Evolutionary conservation across 2,329 filamentous ascomycete species (phyloP).

Genomic region (Xylaria sp.): DNA sequence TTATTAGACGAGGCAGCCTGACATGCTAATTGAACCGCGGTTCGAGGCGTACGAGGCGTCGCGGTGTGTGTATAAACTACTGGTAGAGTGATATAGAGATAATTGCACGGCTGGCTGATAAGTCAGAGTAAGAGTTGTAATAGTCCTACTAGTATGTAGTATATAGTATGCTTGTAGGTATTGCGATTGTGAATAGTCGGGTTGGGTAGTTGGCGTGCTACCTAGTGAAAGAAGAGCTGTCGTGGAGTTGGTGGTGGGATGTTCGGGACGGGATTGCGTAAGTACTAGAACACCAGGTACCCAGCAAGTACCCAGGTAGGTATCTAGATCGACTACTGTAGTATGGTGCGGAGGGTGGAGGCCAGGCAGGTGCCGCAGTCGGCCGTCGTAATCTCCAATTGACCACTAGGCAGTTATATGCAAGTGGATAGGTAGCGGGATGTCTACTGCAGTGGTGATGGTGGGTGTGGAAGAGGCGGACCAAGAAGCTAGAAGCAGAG

Average conservation of each 20-base stretch:
- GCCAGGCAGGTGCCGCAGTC: slow-evolving; percentile 6
- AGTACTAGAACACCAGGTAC: neutral
- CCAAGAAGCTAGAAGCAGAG: neutral
- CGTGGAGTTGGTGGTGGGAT: slow-evolving; percentile 22
- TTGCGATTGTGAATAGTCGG: neutral
- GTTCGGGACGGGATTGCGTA: slow-evolving; percentile 19
- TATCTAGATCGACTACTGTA: slow-evolving; percentile 6
- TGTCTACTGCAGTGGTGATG: neutral
- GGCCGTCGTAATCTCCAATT: slow-evolving; percentile 23
- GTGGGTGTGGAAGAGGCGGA: neutral
- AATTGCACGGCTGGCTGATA: slow-evolving; percentile 1
- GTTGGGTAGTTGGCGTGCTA: neutral
- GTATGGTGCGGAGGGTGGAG: slow-evolving; percentile 3
- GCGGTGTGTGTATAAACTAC: neutral
- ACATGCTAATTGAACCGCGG: slow-evolving; percentile 31
- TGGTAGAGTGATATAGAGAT: neutral
- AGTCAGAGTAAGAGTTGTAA: no score
- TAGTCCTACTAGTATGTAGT: neutral
- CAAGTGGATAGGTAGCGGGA: neutral
- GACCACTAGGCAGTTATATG: slow-evolving; percentile 1
- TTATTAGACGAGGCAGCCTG: slow-evolving; percentile 4
- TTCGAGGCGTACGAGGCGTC: slow-evolving; percentile 20
- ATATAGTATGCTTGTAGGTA: neutral
- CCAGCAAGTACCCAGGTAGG: neutral
- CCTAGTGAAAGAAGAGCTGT: slow-evolving; percentile 1